Conservation (phyloP, 179 eudicot genomes). For the Heliamphora pulchella region DNA sequence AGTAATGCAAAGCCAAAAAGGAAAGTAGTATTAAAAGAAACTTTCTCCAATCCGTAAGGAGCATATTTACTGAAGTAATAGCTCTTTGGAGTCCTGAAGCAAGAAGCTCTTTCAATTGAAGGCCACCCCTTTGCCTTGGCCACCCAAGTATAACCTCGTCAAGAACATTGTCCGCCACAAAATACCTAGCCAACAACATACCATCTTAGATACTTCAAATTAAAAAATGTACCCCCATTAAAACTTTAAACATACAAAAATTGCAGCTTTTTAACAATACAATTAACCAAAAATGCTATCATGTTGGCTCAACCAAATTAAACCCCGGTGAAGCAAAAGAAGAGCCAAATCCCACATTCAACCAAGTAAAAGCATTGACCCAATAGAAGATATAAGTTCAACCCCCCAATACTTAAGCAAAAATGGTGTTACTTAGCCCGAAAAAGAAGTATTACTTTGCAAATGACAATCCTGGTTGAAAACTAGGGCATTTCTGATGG, state of each 20-base stretch:
- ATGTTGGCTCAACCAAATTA: neutral
- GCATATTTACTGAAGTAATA: conserved; percentile 53
- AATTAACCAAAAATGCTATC: neutral
- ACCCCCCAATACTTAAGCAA: neutral
- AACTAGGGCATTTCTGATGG: neutral
- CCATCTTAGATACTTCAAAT: conserved; percentile 17
- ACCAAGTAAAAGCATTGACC: neutral
- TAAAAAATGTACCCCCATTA: neutral
- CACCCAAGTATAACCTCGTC: conserved; percentile 90
- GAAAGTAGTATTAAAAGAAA: conserved; percentile 2
- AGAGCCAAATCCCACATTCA: neutral
- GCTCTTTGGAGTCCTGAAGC: conserved; percentile 76
- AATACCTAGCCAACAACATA: conserved; percentile 44
- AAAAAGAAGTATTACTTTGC: neutral
- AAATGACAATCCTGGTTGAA: neutral
- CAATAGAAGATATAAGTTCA: neutral
- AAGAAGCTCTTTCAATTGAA: conserved; percentile 56
- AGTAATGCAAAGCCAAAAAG: neutral
- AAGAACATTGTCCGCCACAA: conserved; percentile 70
- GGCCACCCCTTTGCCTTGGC: conserved; percentile 70
- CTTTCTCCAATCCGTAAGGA: neutral
- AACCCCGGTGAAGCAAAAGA: neutral
- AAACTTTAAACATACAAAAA: neutral
- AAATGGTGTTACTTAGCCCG: neutral
- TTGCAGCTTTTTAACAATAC: neutral